Base-by-base conservation (phyloP, 495 filamentous ascomycete genomes). In the Penicillium bovifimosum region DNA sequence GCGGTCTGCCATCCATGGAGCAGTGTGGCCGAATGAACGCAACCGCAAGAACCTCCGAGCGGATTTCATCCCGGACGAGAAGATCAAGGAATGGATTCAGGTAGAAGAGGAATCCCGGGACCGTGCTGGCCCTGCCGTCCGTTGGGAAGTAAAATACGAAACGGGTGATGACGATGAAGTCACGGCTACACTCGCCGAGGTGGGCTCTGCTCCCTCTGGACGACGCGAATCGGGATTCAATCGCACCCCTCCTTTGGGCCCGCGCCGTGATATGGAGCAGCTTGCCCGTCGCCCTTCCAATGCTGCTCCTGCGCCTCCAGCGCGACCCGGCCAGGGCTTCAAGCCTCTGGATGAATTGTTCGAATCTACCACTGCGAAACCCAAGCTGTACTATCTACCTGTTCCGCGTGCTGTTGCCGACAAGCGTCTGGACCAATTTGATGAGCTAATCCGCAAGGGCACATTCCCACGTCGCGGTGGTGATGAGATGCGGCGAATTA, bases 21-120 rank as follows among this genome's bases (percentile, higher is more conserved):
- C 77, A 3, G 75, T 90, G 34, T 98, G 90, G 89, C 93, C 93
- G 1, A 81, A 88, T 34, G 93, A 97, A 67, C 81, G 84, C 43
- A 86, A 86, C 40, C 81, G 93, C 34, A 92, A 93, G 65, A 79
- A 79, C 2, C 79, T 98, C 5, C 96, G 86, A 80, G 88, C 86
- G 4, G 93, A 98, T 58, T 98, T 95, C 63, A 79, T 96, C 6
- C 93, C 93, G 0, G 81, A 87, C 48, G 81, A 89, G 20, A 79
- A 80, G 51, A 71, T 95, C 10, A 60, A 71, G 18, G 79, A 85
- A 38, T 98, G 91, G 91, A 81, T 95, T 45, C 72, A 78, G 9
- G 76, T 65, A 8, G 90, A 96, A 65, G 70, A 85, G 64, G 63
- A 73, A 10, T 74, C 78, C 9, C 65, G 70, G 9, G 62, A 71